These are phyloP conservation scores for Abrus pulchellus DNA, from an alignment of 306 rosid genomes.

Conservation along the genomic window DNA sequence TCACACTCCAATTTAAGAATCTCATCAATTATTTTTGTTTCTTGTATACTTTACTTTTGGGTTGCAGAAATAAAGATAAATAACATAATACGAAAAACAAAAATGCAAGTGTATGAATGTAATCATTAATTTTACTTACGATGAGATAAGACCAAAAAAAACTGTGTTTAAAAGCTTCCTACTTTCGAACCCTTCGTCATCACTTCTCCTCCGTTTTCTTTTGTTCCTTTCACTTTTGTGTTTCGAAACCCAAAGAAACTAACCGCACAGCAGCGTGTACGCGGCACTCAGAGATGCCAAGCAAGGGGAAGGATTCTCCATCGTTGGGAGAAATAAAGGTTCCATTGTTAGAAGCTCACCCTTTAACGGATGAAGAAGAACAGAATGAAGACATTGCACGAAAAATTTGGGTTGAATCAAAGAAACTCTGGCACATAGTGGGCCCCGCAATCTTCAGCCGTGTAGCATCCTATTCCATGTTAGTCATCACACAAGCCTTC, in stretches of 20 bases:
- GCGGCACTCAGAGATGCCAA: slow-evolving; percentile 35
- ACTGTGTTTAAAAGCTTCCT: too few species aligned
- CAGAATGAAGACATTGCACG: slow-evolving; percentile 35
- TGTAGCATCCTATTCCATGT: slow-evolving; percentile 58
- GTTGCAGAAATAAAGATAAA: too few species aligned
- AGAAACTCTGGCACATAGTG: slow-evolving; percentile 80
- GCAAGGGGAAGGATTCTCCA: slow-evolving; percentile 33
- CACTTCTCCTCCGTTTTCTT: not conserved
- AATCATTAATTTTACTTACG: too few species aligned
- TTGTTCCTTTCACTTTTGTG: not conserved
- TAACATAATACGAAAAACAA: too few species aligned
- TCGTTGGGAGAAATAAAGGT: slow-evolving; percentile 48
- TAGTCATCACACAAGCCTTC: slow-evolving; percentile 79
- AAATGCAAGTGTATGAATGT: too few species aligned
- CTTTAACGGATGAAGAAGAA: slow-evolving; percentile 30
- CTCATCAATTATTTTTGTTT: too few species aligned
- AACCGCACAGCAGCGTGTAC: not conserved
- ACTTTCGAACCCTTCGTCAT: too few species aligned
- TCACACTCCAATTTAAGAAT: too few species aligned
- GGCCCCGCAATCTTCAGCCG: slow-evolving; percentile 82
- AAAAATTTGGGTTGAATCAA: slow-evolving; percentile 67
- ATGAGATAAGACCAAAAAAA: too few species aligned
- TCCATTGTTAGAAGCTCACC: slow-evolving; percentile 50
- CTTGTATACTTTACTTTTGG: too few species aligned
- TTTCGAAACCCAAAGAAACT: not conserved